phyloP scores from a whole-genome alignment of 2,329 filamentous ascomycete species.

The Clarireedia monteithiana region DNA sequence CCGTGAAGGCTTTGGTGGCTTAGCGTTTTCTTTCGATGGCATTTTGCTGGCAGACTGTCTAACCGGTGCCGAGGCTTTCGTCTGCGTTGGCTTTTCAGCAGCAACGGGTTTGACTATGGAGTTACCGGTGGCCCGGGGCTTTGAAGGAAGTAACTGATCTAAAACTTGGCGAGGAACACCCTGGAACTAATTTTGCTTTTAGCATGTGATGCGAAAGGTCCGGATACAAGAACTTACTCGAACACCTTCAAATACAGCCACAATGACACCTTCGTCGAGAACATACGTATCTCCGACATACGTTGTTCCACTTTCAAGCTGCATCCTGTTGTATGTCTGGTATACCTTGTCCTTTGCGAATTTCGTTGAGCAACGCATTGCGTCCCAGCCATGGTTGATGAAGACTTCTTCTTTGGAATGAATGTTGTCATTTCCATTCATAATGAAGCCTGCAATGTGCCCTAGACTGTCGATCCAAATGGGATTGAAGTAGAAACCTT shows the following conservation, averaged over 20 bases:
- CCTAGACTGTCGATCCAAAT: background rate
- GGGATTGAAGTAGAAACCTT: constrained; percentile 46
- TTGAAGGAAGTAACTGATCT: background rate
- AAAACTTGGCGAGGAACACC: background rate
- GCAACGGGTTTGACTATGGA: background rate
- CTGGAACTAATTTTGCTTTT: background rate
- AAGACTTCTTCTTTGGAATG: background rate
- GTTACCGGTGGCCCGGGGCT: background rate
- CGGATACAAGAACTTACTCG: background rate
- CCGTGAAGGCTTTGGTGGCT: background rate
- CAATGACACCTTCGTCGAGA: background rate
- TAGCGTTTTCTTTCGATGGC: background rate
- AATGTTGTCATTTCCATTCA: background rate
- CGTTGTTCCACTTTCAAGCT: background rate
- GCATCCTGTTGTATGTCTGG: background rate
- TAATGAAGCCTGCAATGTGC: constrained; percentile 1
- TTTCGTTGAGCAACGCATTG: background rate
- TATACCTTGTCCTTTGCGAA: background rate
- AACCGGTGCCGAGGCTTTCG: background rate
- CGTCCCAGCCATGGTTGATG: constrained; percentile 1
- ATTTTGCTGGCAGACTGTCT: background rate
- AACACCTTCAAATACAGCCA: background rate
- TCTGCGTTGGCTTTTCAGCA: background rate
- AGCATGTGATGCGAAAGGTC: background rate
- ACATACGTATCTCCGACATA: background rate